Conservation (phyloP, 805 yeast species). For the Kuraishia cidri region DNA sequence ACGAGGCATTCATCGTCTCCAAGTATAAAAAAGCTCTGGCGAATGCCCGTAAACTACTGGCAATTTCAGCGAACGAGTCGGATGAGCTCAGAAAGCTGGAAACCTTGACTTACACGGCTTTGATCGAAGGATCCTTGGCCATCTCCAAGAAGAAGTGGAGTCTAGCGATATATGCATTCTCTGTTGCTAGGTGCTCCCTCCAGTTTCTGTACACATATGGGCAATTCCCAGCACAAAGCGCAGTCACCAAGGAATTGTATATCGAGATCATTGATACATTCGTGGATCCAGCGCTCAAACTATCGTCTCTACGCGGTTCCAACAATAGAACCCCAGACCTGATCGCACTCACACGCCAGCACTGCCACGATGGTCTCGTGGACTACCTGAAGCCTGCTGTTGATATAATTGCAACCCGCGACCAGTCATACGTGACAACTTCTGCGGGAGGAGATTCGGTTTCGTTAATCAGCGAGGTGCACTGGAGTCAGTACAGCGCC, state of each 20-base stretch:
- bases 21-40: constrained; percentile 59
- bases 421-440: constrained; percentile 25
- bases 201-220: constrained; percentile 35
- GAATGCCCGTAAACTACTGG: constrained; percentile 32
- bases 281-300: constrained; percentile 57
- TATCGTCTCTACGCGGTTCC: constrained; percentile 8
- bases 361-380: constrained; percentile 21
- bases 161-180: constrained; percentile 37
- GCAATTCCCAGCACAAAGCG: too few relatives aligned
- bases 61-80: constrained; percentile 27
- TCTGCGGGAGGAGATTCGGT: constrained; percentile 11
- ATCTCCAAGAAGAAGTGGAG: constrained; percentile 49
- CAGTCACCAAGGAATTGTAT: constrained; percentile 27
- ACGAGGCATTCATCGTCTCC: constrained; percentile 45
- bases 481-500: constrained; percentile 54
- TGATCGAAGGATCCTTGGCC: constrained; percentile 28
- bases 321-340: constrained; percentile 32
- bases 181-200: constrained; percentile 55
- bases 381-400: constrained; percentile 27
- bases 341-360: constrained; percentile 35
- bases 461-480: constrained; percentile 20
- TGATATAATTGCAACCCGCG: constrained; percentile 22
- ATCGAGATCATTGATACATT: constrained; percentile 46
- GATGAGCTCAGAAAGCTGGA: constrained; percentile 25
- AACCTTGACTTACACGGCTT: constrained; percentile 22